Percentiles rank a stretch among this genome's conserved stretches.
phyloP scores from a whole-genome alignment of 805 yeast genomes.

The Saturnispora serradocipensis region DNA sequence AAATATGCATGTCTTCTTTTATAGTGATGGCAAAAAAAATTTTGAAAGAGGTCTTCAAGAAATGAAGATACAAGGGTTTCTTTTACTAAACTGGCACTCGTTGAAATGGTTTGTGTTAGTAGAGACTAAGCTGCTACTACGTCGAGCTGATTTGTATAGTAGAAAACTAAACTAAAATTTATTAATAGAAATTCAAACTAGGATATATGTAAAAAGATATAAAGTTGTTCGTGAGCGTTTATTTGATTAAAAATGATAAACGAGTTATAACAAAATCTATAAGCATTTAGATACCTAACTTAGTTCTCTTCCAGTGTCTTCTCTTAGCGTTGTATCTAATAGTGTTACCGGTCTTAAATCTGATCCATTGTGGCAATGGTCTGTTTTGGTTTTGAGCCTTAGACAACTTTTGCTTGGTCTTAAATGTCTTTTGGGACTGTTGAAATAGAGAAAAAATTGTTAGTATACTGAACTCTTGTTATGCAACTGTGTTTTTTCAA shows the following conservation, averaged over 20 bases:
- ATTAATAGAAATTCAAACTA: neutral
- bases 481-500: no score
- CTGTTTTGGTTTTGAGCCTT: constrained; percentile 98
- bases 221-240: neutral
- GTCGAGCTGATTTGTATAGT: no score
- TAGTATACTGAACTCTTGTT: neutral
- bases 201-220: neutral
- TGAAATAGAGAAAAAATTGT: neutral
- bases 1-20: neutral
- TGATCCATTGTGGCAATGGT: constrained; percentile 99
- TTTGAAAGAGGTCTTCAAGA: neutral
- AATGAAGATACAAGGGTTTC: neutral
- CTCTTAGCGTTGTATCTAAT: constrained; percentile 99
- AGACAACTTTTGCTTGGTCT: constrained; percentile 96
- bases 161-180: constrained; percentile 1
- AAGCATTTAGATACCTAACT: constrained; percentile 78
- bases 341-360: constrained; percentile 95
- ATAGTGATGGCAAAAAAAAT: neutral
- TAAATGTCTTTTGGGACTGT: constrained; percentile 91
- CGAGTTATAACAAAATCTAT: neutral
- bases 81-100: neutral
- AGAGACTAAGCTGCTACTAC: no score
- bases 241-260: neutral
- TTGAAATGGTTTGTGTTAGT: neutral
- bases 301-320: constrained; percentile 99